These are phyloP conservation scores for Venturia aucupariae DNA, from an alignment of 2,329 filamentous ascomycete genomes.

Conservation along the genomic window DNA sequence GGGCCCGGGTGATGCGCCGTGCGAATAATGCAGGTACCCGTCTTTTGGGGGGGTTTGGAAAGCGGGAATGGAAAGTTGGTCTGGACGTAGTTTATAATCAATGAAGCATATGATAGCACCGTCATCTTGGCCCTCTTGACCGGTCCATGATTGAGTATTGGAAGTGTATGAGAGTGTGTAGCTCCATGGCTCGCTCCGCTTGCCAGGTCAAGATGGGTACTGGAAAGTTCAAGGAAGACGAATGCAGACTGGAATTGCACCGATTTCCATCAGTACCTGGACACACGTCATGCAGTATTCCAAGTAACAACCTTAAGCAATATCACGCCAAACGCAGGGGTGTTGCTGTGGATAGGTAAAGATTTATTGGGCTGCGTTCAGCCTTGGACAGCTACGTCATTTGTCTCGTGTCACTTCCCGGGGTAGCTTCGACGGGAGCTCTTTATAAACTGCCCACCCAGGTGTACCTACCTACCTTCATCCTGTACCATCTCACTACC, in stretches of 20 bases:
- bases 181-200: neutral
- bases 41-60: slow-evolving; percentile 12
- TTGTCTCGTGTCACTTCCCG: neutral
- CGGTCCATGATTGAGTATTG: neutral
- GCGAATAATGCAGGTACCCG: slow-evolving; percentile 13
- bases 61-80: slow-evolving; percentile 1
- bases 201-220: neutral
- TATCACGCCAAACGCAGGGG: neutral
- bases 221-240: neutral
- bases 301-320: neutral
- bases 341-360: neutral
- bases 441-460: neutral
- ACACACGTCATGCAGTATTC: neutral
- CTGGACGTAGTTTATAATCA: neutral
- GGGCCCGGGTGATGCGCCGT: neutral
- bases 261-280: neutral
- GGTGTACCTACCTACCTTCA: no score
- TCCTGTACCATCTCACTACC: neutral
- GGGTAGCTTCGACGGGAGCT: slow-evolving; percentile 5
- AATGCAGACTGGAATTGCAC: neutral
- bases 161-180: neutral
- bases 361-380: neutral
- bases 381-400: slow-evolving; percentile 2
- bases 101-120: neutral
- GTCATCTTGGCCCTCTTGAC: neutral